phyloP scores from a whole-genome alignment of 805 yeast species.

The Phaffomyces thermotolerans region DNA sequence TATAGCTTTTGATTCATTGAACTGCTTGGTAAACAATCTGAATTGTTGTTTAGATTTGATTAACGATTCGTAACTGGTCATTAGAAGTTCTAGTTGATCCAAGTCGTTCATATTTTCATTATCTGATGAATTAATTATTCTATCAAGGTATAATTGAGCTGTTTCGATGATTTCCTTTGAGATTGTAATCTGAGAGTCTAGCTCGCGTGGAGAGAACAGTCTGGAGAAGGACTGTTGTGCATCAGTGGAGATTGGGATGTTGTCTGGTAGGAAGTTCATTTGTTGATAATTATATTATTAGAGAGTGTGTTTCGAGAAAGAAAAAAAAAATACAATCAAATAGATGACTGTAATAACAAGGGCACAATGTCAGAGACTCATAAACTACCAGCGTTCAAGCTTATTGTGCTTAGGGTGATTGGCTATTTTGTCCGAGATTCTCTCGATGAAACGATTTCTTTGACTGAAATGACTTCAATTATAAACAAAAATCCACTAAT shows the following conservation, averaged over 20 bases:
- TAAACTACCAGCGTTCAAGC: conserved; percentile 14
- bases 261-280: background rate
- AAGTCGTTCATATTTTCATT: background rate
- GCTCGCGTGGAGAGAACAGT: background rate
- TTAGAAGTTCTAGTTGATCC: conserved; percentile 1
- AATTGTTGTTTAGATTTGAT: conserved; percentile 11
- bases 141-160: background rate
- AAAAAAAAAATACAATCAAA: background rate
- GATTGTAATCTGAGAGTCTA: background rate
- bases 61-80: conserved; percentile 16
- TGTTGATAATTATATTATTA: too few species aligned
- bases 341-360: background rate
- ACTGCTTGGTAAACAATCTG: conserved; percentile 8
- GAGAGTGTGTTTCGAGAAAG: background rate
- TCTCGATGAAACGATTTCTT: conserved; percentile 17
- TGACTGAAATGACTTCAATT: conserved; percentile 17
- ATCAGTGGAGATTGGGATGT: background rate
- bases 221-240: background rate
- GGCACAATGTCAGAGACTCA: background rate
- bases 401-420: conserved; percentile 21
- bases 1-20: conserved; percentile 10
- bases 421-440: conserved; percentile 20
- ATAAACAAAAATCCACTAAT: conserved; percentile 18
- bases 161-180: background rate
- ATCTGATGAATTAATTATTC: background rate